phyloP scores from a whole-genome alignment of 225 moss, liverwort and hornwort genomes.

The Physcomitrium patens region DNA sequence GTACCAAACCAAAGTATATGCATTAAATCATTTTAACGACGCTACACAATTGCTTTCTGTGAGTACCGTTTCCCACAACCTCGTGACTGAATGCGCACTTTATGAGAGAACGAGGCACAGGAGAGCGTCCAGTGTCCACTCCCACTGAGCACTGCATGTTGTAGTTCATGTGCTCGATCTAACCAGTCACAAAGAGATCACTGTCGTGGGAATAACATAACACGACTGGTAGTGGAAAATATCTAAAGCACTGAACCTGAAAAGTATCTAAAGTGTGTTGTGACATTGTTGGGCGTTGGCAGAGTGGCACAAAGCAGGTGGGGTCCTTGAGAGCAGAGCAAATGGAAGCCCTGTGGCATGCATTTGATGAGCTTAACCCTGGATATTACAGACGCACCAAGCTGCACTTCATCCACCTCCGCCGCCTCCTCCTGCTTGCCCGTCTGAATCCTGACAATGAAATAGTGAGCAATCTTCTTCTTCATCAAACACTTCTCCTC shows the following conservation, averaged over 20 bases:
- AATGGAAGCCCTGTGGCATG: constrained; percentile 60
- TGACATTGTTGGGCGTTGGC: constrained; percentile 2
- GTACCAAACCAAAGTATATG: not conserved
- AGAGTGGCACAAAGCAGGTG: constrained; percentile 46
- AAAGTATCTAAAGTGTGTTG: too few relatives aligned
- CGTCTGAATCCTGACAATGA: constrained; percentile 54
- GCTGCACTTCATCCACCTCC: constrained; percentile 50
- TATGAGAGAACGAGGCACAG: too few relatives aligned
- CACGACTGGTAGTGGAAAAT: constrained; percentile 1
- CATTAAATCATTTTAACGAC: not conserved
- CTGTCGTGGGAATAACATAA: not conserved
- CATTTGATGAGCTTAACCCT: constrained; percentile 53
- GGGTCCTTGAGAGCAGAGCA: constrained; percentile 54
- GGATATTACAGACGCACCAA: constrained; percentile 47
- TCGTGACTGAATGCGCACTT: too few relatives aligned
- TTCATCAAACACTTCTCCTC: not conserved
- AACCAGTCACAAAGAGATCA: too few relatives aligned
- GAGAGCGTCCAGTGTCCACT: too few relatives aligned
- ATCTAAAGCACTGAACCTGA: not conserved
- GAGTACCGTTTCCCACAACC: not conserved
- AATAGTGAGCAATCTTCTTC: constrained; percentile 28
- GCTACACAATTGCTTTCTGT: not conserved
- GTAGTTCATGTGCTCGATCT: too few relatives aligned
- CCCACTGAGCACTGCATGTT: too few relatives aligned
- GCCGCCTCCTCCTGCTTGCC: constrained; percentile 50